phyloP scores from a whole-genome alignment of 805 yeast genomes.

The Candida rishiriensis region DNA sequence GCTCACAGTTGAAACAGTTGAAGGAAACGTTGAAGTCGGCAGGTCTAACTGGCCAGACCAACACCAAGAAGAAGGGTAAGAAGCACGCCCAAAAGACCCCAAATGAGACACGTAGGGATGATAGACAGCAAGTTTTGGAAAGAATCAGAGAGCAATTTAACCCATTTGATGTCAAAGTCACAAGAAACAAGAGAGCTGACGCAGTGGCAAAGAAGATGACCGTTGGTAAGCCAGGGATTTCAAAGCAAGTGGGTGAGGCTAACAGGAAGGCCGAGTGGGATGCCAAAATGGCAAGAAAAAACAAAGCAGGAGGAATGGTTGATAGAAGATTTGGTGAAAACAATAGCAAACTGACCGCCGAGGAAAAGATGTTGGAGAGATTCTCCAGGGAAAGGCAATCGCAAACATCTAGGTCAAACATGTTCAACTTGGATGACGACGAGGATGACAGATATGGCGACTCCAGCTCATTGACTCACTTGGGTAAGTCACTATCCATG shows the following conservation, averaged over 20 bases:
- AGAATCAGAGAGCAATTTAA: slow-evolving; percentile 80
- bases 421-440: slow-evolving; percentile 74
- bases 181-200: slow-evolving; percentile 55
- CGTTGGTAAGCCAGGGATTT: slow-evolving; percentile 64
- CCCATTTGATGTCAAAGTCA: slow-evolving; percentile 79
- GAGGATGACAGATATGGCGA: slow-evolving; percentile 30
- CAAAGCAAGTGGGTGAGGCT: slow-evolving; percentile 67
- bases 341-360: slow-evolving; percentile 64
- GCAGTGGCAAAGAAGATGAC: slow-evolving; percentile 43
- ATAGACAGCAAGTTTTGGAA: slow-evolving; percentile 49
- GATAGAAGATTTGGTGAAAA: slow-evolving; percentile 94
- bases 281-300: slow-evolving; percentile 54
- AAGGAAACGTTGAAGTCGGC: slow-evolving; percentile 71
- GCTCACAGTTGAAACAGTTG: slow-evolving; percentile 80
- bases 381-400: slow-evolving; percentile 83
- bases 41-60: slow-evolving; percentile 85
- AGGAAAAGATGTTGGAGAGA: slow-evolving; percentile 93
- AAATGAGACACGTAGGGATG: slow-evolving; percentile 66
- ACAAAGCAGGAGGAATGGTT: slow-evolving; percentile 70
- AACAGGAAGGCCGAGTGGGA: slow-evolving; percentile 59
- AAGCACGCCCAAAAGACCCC: slow-evolving; percentile 48
- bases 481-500: slow-evolving; percentile 61
- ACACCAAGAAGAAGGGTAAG: slow-evolving; percentile 51
- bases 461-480: slow-evolving; percentile 59
- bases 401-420: slow-evolving; percentile 48